Base-by-base conservation (phyloP, 345 rosid species). In the Bruguiera sexangula region DNA sequence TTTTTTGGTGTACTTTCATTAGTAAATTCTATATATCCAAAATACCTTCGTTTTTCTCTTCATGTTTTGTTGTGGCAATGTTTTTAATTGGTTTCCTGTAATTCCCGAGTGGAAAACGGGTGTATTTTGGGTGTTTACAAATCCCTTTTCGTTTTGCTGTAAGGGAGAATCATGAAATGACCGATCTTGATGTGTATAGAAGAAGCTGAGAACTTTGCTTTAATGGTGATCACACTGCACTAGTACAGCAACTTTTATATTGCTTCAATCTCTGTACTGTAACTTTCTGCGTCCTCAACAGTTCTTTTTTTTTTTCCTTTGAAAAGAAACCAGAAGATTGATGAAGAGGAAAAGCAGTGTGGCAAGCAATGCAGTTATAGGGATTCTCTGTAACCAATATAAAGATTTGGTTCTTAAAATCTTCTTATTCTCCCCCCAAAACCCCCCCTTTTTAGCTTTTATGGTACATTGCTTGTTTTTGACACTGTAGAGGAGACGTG, bases 31-130 rank as follows among this genome's bases (percentile, higher is more conserved):
- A 21, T 6, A 68, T 71, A 22, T 65, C 89, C 87, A 86, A 83
- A 86, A 82, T 86, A 83, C 82, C 89, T 81, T 65, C 73, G 84
- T 82, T 83, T 82, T 86, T 78, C 83, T 70, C 72, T 36, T 78
- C 77, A 78, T 69, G 71, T 59, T 53, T 55, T 11, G 59, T 55
- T 31, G 46, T 30, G 64, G 64, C 57, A 65, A 57, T 60, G 10
- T 63, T 67, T 56, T 21, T 57, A 43, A 36, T 29, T 6, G 20
- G 29, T 63, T 27, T 55, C 27, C 51, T 31, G 68, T 66, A 73
- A 73, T 75, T 70, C 16, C 32, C 18, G 68, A 69, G 84, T 78
- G 83, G 27, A 80, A 86, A 86, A 82, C 81, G 71, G 54, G 79
- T 83, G 86, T 86, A 86, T 82, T 86, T 86, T 80, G 89, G 89